These are phyloP conservation scores for Kazachstania psychrophila DNA, from an alignment of 805 yeast species.

Conservation along the genomic window DNA sequence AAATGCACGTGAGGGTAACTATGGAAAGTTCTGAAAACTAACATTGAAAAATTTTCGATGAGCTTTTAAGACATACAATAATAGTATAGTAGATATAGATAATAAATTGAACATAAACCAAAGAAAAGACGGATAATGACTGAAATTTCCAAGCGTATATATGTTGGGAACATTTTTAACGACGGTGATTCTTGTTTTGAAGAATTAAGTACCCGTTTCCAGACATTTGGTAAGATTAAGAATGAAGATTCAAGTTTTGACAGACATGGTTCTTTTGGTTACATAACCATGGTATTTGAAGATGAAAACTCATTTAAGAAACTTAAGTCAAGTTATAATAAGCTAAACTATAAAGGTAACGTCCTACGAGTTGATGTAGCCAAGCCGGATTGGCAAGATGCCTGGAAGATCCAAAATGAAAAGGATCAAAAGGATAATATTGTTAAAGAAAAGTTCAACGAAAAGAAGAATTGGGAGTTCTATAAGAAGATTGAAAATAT, in stretches of 20 bases:
- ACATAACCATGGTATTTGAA: constrained; percentile 47
- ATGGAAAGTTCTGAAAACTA: too few species aligned
- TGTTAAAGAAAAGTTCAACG: constrained; percentile 26
- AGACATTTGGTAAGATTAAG: constrained; percentile 45
- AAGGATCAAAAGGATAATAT: constrained; percentile 31
- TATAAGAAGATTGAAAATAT: constrained; percentile 33
- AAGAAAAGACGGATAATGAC: constrained; percentile 5
- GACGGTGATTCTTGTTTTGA: constrained; percentile 20
- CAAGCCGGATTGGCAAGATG: constrained; percentile 40
- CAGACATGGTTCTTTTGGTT: constrained; percentile 55
- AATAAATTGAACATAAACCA: too few species aligned
- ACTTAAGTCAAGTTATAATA: constrained; percentile 52
- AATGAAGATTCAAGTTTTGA: constrained; percentile 40
- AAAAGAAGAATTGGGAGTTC: constrained; percentile 33
- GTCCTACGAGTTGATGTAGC: constrained; percentile 56
- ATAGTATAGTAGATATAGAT: not conserved
- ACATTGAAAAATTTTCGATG: constrained; percentile 5
- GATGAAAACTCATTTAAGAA: constrained; percentile 34
- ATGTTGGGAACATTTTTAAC: constrained; percentile 24
- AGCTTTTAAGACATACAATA: not conserved
- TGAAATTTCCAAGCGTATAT: constrained; percentile 19
- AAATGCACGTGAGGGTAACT: constrained; percentile 1
- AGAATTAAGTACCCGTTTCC: constrained; percentile 47
- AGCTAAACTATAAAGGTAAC: constrained; percentile 67
- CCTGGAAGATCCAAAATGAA: constrained; percentile 39